A percentile compares a stretch with the other conserved stretches of the same genome.
Conservation (phyloP, 1,284 basidiomycete species). For the Ceratobasidium sp. region DNA sequence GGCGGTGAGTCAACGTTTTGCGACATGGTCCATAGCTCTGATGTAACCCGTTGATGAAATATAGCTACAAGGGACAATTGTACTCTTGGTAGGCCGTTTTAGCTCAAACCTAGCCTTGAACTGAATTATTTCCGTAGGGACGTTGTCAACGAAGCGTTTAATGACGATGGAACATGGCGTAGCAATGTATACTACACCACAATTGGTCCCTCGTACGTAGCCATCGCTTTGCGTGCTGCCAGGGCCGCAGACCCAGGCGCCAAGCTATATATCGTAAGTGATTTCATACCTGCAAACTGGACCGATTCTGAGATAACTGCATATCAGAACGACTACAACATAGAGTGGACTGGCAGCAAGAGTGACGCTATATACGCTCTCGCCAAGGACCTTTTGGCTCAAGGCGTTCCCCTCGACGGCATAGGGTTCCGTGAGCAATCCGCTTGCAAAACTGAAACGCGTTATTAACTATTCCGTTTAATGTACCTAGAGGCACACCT, state of each 20-base stretch:
- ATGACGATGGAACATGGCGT: slow-evolving; percentile 60
- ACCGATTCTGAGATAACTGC: not conserved
- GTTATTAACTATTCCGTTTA: not conserved
- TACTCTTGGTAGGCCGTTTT: slow-evolving; percentile 54
- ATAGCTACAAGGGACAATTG: slow-evolving; percentile 64
- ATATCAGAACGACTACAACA: slow-evolving; percentile 69
- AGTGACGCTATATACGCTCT: slow-evolving; percentile 63
- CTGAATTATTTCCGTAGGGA: slow-evolving; percentile 45
- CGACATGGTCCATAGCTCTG: not conserved
- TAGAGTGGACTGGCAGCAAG: slow-evolving; percentile 58
- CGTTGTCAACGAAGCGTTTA: slow-evolving; percentile 51
- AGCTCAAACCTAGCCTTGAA: not conserved
- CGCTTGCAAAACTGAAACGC: not conserved
- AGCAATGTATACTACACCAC: slow-evolving; percentile 65
- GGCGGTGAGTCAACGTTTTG: slow-evolving; percentile 42
- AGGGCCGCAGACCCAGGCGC: slow-evolving; percentile 61
- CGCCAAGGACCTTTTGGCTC: slow-evolving; percentile 60
- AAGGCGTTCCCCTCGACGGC: slow-evolving; percentile 65
- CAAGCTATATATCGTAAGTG: slow-evolving; percentile 30
- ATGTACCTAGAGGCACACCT: slow-evolving; percentile 57
- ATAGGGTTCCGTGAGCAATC: slow-evolving; percentile 59
- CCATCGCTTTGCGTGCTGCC: slow-evolving; percentile 62
- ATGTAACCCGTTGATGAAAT: not conserved
- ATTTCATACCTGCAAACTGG: not conserved
- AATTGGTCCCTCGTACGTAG: slow-evolving; percentile 61